Evolutionary conservation across 768 basidiomycete species (phyloP).

Genomic region (Coprinopsis marcescibilis): DNA sequence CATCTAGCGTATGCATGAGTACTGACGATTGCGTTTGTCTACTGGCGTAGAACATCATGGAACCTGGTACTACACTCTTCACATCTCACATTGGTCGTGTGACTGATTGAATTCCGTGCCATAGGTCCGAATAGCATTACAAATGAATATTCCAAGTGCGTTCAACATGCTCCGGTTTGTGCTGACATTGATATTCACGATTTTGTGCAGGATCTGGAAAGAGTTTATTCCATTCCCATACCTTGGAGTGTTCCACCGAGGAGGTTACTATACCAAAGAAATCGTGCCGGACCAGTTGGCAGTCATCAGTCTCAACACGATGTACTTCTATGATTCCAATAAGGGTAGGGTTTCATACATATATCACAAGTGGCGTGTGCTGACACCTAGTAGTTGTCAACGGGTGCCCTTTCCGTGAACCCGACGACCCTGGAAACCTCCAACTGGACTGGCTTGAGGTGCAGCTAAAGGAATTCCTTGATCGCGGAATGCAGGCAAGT

Average conservation of each 20-base stretch:
- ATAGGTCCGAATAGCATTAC: slow-evolving; percentile 66
- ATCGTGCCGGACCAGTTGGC: slow-evolving; percentile 72
- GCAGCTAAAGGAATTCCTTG: slow-evolving; percentile 63
- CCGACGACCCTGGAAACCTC: slow-evolving; percentile 80
- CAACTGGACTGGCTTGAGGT: slow-evolving; percentile 90
- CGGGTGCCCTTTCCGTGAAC: slow-evolving; percentile 60
- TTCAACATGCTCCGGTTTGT: slow-evolving; percentile 12
- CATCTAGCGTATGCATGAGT: slow-evolving; percentile 14
- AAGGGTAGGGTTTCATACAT: slow-evolving; percentile 46
- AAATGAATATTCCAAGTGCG: slow-evolving; percentile 63
- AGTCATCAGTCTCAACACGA: slow-evolving; percentile 81
- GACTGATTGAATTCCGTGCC: slow-evolving; percentile 4
- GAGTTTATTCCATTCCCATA: slow-evolving; percentile 74
- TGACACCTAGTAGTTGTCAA: slow-evolving; percentile 50
- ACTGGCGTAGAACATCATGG: slow-evolving; percentile 50
- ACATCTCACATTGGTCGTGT: not conserved
- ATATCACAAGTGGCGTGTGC: slow-evolving; percentile 13
- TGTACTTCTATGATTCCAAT: slow-evolving; percentile 90
- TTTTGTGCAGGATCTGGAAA: slow-evolving; percentile 63
- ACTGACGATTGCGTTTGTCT: not conserved
- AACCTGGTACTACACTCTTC: slow-evolving; percentile 39
- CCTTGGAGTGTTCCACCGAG: slow-evolving; percentile 77
- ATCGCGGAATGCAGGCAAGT: slow-evolving; percentile 68
- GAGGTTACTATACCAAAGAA: slow-evolving; percentile 80
- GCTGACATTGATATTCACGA: slow-evolving; percentile 5